Conservation (phyloP, 345 rosid genomes). For the Populus alba region DNA sequence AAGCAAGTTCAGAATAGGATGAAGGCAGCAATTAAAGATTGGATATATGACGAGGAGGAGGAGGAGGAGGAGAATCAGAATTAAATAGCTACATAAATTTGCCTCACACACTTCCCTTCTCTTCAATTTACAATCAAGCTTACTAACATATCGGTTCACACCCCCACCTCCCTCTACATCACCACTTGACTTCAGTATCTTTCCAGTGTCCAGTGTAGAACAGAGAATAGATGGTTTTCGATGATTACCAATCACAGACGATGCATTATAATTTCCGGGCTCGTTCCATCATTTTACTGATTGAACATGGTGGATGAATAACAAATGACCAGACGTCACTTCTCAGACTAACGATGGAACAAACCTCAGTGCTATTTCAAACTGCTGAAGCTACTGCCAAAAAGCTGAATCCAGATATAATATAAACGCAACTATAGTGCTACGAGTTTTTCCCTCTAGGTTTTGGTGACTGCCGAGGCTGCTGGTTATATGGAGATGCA, state of each 20-base stretch:
- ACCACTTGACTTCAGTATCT: neutral
- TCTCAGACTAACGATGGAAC: constrained; percentile 9
- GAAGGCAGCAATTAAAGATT: no score
- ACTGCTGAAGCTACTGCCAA: constrained; percentile 3
- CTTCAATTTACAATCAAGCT: neutral
- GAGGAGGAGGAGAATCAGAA: no score
- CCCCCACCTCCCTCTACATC: neutral
- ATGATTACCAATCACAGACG: constrained; percentile 7
- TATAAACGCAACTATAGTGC: constrained; percentile 1
- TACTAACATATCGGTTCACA: neutral
- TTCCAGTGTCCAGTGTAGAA: neutral
- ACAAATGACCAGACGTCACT: neutral
- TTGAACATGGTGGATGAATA: neutral
- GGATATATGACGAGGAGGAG: no score
- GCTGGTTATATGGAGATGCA: constrained; percentile 56
- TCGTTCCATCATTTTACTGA: constrained; percentile 1
- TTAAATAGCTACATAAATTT: neutral
- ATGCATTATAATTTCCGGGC: no score
- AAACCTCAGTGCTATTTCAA: constrained; percentile 12
- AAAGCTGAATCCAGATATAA: neutral
- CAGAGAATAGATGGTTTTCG: neutral
- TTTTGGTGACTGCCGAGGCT: constrained; percentile 60
- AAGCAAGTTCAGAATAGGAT: neutral
- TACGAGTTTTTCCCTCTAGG: constrained; percentile 51
- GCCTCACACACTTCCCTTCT: neutral